phyloP scores from a whole-genome alignment of 176 grass and related monocot species.

The Pontederia crassipes region DNA sequence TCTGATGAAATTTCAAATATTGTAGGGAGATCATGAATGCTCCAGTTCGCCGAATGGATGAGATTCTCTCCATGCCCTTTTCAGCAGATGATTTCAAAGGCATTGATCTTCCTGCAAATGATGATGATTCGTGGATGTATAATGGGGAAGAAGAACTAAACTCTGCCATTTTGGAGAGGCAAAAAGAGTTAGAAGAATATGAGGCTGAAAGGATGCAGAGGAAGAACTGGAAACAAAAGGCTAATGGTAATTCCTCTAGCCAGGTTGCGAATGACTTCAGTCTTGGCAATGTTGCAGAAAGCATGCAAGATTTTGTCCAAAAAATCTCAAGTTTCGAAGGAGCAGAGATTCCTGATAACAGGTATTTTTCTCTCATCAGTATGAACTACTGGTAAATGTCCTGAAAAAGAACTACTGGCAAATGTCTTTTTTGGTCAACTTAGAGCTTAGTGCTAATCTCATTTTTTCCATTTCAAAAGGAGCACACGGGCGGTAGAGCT shows the following conservation, averaged over 20 bases:
- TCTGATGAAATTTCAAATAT: not conserved
- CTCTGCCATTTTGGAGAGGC: slow-evolving; percentile 55
- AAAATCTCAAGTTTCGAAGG: slow-evolving; percentile 94
- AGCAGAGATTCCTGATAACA: slow-evolving; percentile 73
- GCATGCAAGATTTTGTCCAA: slow-evolving; percentile 82
- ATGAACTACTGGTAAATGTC: not conserved
- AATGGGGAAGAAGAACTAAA: slow-evolving; percentile 76
- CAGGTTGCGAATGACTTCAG: slow-evolving; percentile 48
- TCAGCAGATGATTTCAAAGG: slow-evolving; percentile 48
- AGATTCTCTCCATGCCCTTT: slow-evolving; percentile 61
- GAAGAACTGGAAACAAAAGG: slow-evolving; percentile 43
- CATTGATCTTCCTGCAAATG: slow-evolving; percentile 46
- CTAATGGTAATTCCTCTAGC: slow-evolving; percentile 21
- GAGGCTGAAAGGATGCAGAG: slow-evolving; percentile 48
- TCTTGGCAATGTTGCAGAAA: slow-evolving; percentile 63
- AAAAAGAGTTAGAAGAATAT: slow-evolving; percentile 86
- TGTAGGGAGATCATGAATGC: slow-evolving; percentile 71
- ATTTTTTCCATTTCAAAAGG: slow-evolving; percentile 29
- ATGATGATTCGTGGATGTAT: slow-evolving; percentile 78
- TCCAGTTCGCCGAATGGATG: slow-evolving; percentile 66
- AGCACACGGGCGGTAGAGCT: slow-evolving; percentile 62
- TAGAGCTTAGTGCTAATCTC: not conserved
- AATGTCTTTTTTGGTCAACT: not conserved
- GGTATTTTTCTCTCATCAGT: slow-evolving; percentile 29
- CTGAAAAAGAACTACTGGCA: no score